Evolutionary conservation across 768 basidiomycete genomes (phyloP).

Genomic region (Leccinum uliginosum): DNA sequence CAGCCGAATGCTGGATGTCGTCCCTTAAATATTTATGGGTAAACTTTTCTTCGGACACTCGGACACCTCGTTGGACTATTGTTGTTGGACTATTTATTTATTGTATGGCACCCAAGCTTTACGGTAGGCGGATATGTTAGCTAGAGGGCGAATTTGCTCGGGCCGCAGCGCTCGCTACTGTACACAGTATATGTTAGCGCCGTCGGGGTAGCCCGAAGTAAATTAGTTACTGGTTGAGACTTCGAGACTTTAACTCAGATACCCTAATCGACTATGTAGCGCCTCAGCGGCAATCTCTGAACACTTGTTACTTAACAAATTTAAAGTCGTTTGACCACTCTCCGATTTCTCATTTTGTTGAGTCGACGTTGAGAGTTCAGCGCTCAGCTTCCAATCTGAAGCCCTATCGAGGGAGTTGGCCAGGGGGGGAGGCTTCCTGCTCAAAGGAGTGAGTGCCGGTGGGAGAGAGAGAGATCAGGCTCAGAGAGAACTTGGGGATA

Average conservation of each 20-base stretch:
- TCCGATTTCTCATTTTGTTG: too few relatives aligned
- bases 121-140: neutral
- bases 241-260: neutral
- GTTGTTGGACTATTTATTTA: neutral
- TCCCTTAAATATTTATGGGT: neutral
- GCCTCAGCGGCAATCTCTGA: neutral
- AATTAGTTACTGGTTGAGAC: neutral
- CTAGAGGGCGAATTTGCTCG: neutral
- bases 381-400: too few relatives aligned
- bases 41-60: neutral
- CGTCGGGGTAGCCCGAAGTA: neutral
- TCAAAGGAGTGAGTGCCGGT: too few relatives aligned
- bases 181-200: neutral
- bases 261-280: neutral
- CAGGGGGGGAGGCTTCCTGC: too few relatives aligned
- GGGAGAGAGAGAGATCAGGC: too few relatives aligned
- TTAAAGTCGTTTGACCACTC: neutral
- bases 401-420: too few relatives aligned
- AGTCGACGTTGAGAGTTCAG: too few relatives aligned
- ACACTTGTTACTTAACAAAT: neutral
- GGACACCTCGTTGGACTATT: neutral
- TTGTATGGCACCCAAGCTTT: neutral
- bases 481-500: too few relatives aligned
- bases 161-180: neutral
- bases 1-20: neutral